Conservation (phyloP, 2,329 filamentous ascomycete genomes). For the Fusarium pseudocircinatum region DNA sequence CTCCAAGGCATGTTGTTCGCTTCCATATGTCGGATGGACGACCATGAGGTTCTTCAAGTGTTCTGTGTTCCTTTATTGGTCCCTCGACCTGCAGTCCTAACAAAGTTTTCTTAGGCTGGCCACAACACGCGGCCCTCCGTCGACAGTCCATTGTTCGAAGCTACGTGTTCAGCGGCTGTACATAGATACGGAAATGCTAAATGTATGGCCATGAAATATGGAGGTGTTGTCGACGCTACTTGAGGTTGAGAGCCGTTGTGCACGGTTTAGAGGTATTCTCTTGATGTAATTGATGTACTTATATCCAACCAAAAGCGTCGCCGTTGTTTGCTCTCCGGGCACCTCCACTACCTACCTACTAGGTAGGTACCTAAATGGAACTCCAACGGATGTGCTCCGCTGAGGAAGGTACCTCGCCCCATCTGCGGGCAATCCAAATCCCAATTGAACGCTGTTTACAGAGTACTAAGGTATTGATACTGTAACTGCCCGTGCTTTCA, state of each 20-base stretch:
- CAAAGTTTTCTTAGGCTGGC: conserved; percentile 5
- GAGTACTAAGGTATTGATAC: background rate
- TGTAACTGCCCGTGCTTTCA: background rate
- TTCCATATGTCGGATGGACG: background rate
- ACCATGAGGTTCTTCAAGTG: background rate
- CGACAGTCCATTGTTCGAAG: background rate
- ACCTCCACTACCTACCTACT: background rate
- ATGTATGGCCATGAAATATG: conserved; percentile 2
- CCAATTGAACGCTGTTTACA: background rate
- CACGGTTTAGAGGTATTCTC: conserved; percentile 7
- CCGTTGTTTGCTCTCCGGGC: conserved; percentile 11
- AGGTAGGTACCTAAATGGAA: background rate
- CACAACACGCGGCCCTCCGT: background rate
- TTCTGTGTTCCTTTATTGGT: conserved; percentile 20
- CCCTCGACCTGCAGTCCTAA: conserved; percentile 1
- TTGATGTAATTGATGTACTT: background rate
- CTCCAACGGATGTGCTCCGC: conserved; percentile 23
- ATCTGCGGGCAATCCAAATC: background rate
- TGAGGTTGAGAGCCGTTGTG: conserved; percentile 2
- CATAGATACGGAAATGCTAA: background rate
- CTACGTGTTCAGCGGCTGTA: background rate
- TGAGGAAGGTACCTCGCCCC: conserved; percentile 10
- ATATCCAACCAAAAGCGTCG: conserved; percentile 10
- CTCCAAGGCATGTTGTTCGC: background rate
- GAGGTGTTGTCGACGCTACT: conserved; percentile 10